Conservation (phyloP, 1,284 basidiomycete species). For the Cystobasidium sp. region DNA sequence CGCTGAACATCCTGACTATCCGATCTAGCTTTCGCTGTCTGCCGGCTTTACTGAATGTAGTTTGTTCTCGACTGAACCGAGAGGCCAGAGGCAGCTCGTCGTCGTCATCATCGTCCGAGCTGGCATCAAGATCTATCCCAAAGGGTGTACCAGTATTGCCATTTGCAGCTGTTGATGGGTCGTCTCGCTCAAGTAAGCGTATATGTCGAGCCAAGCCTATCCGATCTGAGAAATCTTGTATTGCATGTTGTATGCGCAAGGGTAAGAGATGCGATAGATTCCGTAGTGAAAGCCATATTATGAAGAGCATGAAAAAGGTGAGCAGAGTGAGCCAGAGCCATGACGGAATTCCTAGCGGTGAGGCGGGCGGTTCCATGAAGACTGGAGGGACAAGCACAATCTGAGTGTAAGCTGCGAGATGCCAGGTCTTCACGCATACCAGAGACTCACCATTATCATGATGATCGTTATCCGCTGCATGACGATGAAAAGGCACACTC, state of each 20-base stretch:
- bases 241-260: slow-evolving; percentile 6
- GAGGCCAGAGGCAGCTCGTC: slow-evolving; percentile 35
- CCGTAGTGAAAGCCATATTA: slow-evolving; percentile 30
- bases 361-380: not conserved
- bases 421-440: too few species aligned
- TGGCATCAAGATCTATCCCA: slow-evolving; percentile 25
- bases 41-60: slow-evolving; percentile 16
- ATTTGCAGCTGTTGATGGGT: not conserved
- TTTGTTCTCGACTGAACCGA: slow-evolving; percentile 2
- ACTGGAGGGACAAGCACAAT: not conserved
- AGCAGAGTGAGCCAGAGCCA: slow-evolving; percentile 43
- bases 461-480: slow-evolving; percentile 13
- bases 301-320: slow-evolving; percentile 35
- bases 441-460: too few species aligned
- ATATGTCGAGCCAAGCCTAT: slow-evolving; percentile 5
- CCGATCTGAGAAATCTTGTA: slow-evolving; percentile 30
- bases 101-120: slow-evolving; percentile 40
- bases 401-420: too few species aligned
- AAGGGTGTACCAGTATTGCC: not conserved
- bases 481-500: not conserved
- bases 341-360: slow-evolving; percentile 27
- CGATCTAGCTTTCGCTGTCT: slow-evolving; percentile 28
- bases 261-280: slow-evolving; percentile 33
- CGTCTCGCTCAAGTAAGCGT: slow-evolving; percentile 13
- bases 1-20: slow-evolving; percentile 24